Conservation (phyloP, 805 yeast species). For the Yarrowia keelungensis region DNA sequence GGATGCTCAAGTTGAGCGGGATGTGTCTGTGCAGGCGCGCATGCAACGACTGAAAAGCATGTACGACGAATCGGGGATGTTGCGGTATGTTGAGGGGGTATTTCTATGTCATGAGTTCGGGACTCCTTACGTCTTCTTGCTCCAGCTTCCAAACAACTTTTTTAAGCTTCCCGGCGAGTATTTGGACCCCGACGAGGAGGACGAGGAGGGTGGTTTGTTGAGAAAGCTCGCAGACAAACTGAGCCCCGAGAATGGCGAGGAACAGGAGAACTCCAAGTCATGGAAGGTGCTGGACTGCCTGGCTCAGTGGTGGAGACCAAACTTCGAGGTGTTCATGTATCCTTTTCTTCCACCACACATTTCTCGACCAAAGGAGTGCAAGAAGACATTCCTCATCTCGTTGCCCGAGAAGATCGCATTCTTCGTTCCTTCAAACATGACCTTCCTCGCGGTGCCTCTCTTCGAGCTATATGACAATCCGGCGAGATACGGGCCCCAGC, state of each 20-base stretch:
- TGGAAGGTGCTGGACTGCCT: slow-evolving; percentile 50
- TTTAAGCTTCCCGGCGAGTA: slow-evolving; percentile 46
- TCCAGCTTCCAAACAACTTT: slow-evolving; percentile 48
- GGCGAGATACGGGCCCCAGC: slow-evolving; percentile 48
- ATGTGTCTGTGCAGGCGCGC: slow-evolving; percentile 46
- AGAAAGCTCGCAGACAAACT: slow-evolving; percentile 43
- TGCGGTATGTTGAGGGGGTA: slow-evolving; percentile 48
- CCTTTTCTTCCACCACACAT: slow-evolving; percentile 51
- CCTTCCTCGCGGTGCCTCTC: slow-evolving; percentile 48
- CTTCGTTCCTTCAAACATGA: slow-evolving; percentile 48
- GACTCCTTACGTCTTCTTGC: slow-evolving; percentile 48
- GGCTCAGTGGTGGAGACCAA: slow-evolving; percentile 51
- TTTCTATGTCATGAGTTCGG: slow-evolving; percentile 50
- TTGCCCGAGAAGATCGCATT: slow-evolving; percentile 46
- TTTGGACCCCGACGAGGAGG: slow-evolving; percentile 48
- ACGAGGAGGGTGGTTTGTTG: slow-evolving; percentile 45
- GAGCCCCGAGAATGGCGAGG: slow-evolving; percentile 41
- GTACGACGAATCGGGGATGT: slow-evolving; percentile 47
- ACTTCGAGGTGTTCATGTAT: slow-evolving; percentile 48
- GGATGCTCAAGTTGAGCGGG: slow-evolving; percentile 49
- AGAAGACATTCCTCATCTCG: slow-evolving; percentile 47
- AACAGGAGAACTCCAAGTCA: slow-evolving; percentile 41
- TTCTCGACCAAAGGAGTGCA: slow-evolving; percentile 50
- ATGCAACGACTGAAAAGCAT: slow-evolving; percentile 46
- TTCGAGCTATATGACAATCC: slow-evolving; percentile 49